Evolutionary conservation across 352 stramenopile species (phyloP), one percentile per base, ranked within the genome.

Genomic region (Aphanomyces cochlioides): DNA sequence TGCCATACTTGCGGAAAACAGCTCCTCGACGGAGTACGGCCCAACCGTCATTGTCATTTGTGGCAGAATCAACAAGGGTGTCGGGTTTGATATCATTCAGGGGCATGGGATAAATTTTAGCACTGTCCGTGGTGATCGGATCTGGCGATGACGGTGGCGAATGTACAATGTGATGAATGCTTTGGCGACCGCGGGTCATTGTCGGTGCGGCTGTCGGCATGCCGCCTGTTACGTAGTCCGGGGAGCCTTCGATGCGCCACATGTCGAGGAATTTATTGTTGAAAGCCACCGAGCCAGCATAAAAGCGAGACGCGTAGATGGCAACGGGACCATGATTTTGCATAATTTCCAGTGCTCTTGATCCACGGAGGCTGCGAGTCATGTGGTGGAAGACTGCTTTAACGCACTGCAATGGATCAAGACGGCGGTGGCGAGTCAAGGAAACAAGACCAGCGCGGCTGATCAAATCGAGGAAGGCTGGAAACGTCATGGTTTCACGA

Each of bases 201-300:
- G 53, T 21, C 40, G 53, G 36, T 19, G 21, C 13, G 4, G 53
- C 17, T 5, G 53, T 19, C 7, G 64, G 64, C 8, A 70, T 34
- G 3, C 4, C 5, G 0, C 79, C 81, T 1, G 79, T 84, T 21
- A 92, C 73, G 64, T 92, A 92, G 73, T 92, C 85, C 0, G 83
- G 84, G 3, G 83, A 92, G 21, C 82, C 85, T 77, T 92, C 85
- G 60, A 89, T 84, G 17, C 82, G 76, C 85, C 85, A 92, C 81
- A 91, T 89, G 66, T 89, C 83, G 41, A 93, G 77, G 47, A 90
- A 93, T 53, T 83, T 85, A 75, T 88, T 88, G 72, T 79, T 90
- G 74, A 93, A 91, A n/a, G 79, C 73, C 36, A 90, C 82, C 4
- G 81, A 87, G 28, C 85, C 83, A 0, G 79, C 84, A 73, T 90